These are phyloP conservation scores for Nakazawaea ernobii DNA, from an alignment of 805 yeast genomes.

Conservation along the genomic window DNA sequence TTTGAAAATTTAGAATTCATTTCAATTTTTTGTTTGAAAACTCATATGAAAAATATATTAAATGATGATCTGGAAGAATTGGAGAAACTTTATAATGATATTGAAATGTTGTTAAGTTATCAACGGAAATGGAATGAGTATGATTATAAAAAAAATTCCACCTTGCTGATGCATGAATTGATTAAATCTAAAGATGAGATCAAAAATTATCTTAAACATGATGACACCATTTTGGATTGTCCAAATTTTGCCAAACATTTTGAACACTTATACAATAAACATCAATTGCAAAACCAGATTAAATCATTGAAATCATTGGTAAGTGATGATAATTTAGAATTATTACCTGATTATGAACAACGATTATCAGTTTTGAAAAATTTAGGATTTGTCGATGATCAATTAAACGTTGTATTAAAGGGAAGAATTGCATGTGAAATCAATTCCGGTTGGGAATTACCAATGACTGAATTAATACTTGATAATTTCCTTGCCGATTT, in stretches of 20 bases:
- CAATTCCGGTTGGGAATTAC: constrained; percentile 86
- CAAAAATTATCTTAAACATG: constrained; percentile 3
- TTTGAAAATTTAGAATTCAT: constrained; percentile 37
- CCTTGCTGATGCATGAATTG: constrained; percentile 29
- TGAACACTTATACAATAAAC: constrained; percentile 38
- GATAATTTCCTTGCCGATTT: constrained; percentile 91
- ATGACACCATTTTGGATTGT: constrained; percentile 25
- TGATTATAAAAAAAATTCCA: constrained; percentile 30
- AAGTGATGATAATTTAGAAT: constrained; percentile 82
- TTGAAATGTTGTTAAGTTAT: constrained; percentile 28
- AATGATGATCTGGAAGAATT: constrained; percentile 31
- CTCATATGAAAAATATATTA: constrained; percentile 28
- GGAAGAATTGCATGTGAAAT: constrained; percentile 94
- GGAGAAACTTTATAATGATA: constrained; percentile 28
- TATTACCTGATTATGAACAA: constrained; percentile 91
- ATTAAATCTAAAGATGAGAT: constrained; percentile 31
- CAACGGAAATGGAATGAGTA: constrained; percentile 40
- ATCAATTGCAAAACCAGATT: constrained; percentile 43
- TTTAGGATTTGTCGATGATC: constrained; percentile 75
- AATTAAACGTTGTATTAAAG: constrained; percentile 72
- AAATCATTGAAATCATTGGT: constrained; percentile 52
- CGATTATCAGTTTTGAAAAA: constrained; percentile 71
- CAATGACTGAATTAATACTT: constrained; percentile 80
- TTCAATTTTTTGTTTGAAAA: constrained; percentile 29
- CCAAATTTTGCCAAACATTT: constrained; percentile 40